Evolutionary conservation across 768 basidiomycete species (phyloP).

Genomic region (Thelephora aurantiotincta): DNA sequence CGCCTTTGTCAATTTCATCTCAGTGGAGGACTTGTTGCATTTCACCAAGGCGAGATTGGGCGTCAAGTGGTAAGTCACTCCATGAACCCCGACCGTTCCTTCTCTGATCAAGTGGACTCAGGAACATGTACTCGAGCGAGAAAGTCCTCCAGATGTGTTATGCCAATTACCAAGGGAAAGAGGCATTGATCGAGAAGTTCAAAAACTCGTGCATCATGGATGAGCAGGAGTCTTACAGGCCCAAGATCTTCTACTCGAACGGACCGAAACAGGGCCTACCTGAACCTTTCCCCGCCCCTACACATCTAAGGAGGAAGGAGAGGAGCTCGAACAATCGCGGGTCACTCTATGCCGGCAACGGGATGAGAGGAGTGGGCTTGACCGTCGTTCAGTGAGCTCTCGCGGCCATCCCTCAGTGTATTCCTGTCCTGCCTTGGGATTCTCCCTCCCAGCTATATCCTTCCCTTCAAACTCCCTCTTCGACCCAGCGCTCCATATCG

Average conservation of each 20-base stretch:
- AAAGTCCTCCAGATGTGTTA: conserved; percentile 87
- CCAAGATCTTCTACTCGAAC: conserved; percentile 71
- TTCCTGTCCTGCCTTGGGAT: no score
- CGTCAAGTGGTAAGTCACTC: conserved; percentile 56
- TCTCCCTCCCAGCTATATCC: no score
- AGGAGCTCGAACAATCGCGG: conserved; percentile 71
- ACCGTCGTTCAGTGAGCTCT: no score
- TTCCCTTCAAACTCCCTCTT: no score
- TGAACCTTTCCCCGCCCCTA: conserved; percentile 73
- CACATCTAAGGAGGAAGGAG: conserved; percentile 70
- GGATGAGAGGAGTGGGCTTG: no score
- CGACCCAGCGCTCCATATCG: no score
- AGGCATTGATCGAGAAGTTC: conserved; percentile 84
- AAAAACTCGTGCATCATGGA: conserved; percentile 88
- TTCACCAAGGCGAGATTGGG: conserved; percentile 68
- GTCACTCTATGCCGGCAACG: conserved; percentile 36
- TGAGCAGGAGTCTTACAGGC: conserved; percentile 69
- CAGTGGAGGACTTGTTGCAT: conserved; percentile 55
- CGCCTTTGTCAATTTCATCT: conserved; percentile 86
- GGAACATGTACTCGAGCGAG: conserved; percentile 89
- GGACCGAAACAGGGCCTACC: conserved; percentile 62
- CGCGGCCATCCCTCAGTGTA: no score
- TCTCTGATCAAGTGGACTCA: conserved; percentile 14
- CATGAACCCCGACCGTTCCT: background rate
- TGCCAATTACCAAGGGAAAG: conserved; percentile 88